Percentiles rank a stretch among this genome's conserved stretches.
Evolutionary conservation across 192 early-diverging fungal genomes (phyloP).

Genomic region (Coemansia sp.): DNA sequence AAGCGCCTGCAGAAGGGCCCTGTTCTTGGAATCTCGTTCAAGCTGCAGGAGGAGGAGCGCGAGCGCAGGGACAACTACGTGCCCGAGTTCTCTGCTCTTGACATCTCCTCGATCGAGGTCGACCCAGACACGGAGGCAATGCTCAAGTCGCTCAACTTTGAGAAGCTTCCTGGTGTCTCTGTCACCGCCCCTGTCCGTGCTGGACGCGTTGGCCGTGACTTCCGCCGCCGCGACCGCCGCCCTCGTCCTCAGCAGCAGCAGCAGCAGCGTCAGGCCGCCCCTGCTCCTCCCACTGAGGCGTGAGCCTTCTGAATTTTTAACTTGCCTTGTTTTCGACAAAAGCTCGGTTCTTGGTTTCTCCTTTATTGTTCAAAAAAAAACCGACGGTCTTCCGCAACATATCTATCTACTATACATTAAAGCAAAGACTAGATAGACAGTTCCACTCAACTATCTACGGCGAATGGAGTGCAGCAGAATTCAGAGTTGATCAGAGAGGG

Average conservation of each 20-base stretch:
- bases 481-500: too few species aligned
- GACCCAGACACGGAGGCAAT: slow-evolving; percentile 94
- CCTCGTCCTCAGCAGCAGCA: slow-evolving; percentile 43
- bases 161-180: slow-evolving; percentile 81
- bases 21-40: slow-evolving; percentile 99
- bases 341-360: not conserved
- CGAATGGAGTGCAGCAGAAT: too few species aligned
- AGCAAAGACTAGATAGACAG: too few species aligned
- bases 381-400: not conserved
- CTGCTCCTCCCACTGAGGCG: slow-evolving; percentile 37
- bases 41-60: slow-evolving; percentile 99
- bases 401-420: too few species aligned
- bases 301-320: slow-evolving; percentile 17
- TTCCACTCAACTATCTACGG: too few species aligned
- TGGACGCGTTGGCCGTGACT: slow-evolving; percentile 48
- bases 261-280: slow-evolving; percentile 37
- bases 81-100: slow-evolving; percentile 96
- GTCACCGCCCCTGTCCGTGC: slow-evolving; percentile 57
- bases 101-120: slow-evolving; percentile 86
- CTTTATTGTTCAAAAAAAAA: not conserved
- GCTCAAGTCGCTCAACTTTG: slow-evolving; percentile 96
- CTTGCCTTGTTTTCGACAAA: not conserved
- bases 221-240: slow-evolving; percentile 47
- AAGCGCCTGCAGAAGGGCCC: slow-evolving; percentile 98
- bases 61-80: slow-evolving; percentile 99